phyloP scores from a whole-genome alignment of 2,329 filamentous ascomycete genomes.

The Pseudopyrenochaeta lycopersici region DNA sequence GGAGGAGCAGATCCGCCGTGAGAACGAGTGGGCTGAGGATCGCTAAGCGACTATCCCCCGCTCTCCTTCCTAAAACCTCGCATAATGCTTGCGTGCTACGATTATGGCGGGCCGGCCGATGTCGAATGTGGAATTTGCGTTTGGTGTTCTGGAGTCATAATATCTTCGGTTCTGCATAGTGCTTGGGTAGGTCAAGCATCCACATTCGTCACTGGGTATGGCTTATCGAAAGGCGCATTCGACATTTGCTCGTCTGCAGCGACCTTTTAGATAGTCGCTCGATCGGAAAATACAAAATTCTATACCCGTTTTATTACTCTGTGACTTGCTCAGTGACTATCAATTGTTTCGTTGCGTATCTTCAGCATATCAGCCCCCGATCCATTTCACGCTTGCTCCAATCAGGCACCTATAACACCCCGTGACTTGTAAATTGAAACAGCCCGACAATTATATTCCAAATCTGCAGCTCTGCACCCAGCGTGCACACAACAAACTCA shows the following conservation, averaged over 20 bases:
- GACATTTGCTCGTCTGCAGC: constrained; percentile 4
- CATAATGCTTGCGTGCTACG: constrained; percentile 7
- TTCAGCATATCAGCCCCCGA: too few relatives aligned
- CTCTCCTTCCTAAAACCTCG: background rate
- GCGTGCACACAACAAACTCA: too few relatives aligned
- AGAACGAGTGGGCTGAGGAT: constrained; percentile 63
- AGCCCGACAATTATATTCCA: too few relatives aligned
- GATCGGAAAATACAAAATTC: constrained; percentile 10
- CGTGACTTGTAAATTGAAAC: too few relatives aligned
- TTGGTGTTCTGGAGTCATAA: constrained; percentile 19
- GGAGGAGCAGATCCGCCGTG: constrained; percentile 84
- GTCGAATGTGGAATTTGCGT: constrained; percentile 7
- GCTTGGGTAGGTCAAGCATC: background rate
- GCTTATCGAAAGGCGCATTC: constrained; percentile 7
- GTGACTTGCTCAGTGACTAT: background rate
- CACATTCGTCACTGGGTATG: background rate
- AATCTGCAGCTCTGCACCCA: too few relatives aligned
- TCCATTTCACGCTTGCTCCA: too few relatives aligned
- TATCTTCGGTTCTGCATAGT: constrained; percentile 11
- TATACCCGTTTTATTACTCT: background rate
- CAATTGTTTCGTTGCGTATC: constrained; percentile 2
- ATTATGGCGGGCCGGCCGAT: constrained; percentile 4
- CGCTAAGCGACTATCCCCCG: constrained; percentile 31
- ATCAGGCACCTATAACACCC: too few relatives aligned
- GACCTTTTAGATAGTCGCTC: constrained; percentile 2